A percentile compares a stretch with the other conserved stretches of the same genome.
phyloP scores from a whole-genome alignment of 805 yeast genomes.

The Spathaspora hagerdaliae region DNA sequence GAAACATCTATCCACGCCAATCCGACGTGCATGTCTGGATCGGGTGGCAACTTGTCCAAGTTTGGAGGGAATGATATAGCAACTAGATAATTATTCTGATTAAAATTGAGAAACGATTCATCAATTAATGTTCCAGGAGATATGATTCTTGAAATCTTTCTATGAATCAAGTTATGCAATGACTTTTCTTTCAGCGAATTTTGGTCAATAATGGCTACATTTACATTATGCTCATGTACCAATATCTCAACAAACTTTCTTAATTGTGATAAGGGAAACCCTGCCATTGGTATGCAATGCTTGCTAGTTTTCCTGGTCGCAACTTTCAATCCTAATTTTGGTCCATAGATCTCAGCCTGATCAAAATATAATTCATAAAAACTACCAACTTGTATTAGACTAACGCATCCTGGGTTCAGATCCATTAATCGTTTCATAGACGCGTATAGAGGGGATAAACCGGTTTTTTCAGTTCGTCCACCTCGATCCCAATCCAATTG shows the following conservation, averaged over 20 bases:
- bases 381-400: slow-evolving; percentile 74
- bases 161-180: slow-evolving; percentile 39
- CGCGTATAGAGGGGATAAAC: slow-evolving; percentile 34
- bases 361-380: slow-evolving; percentile 87
- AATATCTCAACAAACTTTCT: slow-evolving; percentile 70
- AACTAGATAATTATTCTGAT: slow-evolving; percentile 65
- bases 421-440: slow-evolving; percentile 28
- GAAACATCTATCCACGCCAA: slow-evolving; percentile 87
- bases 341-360: slow-evolving; percentile 74
- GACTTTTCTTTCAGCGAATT: slow-evolving; percentile 16
- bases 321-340: slow-evolving; percentile 65
- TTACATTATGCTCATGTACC: slow-evolving; percentile 64
- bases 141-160: slow-evolving; percentile 75
- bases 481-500: slow-evolving; percentile 36
- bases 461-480: slow-evolving; percentile 26
- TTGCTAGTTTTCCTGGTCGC: slow-evolving; percentile 50
- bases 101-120: slow-evolving; percentile 74
- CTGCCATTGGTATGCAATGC: slow-evolving; percentile 70
- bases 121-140: slow-evolving; percentile 93
- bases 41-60: slow-evolving; percentile 32
- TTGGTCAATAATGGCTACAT: slow-evolving; percentile 85
- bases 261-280: slow-evolving; percentile 74
- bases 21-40: slow-evolving; percentile 52
- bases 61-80: slow-evolving; percentile 59
- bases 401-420: slow-evolving; percentile 34